Evolutionary conservation across 495 filamentous ascomycete genomes (phyloP).

Genomic region (Articulospora tetracladia): DNA sequence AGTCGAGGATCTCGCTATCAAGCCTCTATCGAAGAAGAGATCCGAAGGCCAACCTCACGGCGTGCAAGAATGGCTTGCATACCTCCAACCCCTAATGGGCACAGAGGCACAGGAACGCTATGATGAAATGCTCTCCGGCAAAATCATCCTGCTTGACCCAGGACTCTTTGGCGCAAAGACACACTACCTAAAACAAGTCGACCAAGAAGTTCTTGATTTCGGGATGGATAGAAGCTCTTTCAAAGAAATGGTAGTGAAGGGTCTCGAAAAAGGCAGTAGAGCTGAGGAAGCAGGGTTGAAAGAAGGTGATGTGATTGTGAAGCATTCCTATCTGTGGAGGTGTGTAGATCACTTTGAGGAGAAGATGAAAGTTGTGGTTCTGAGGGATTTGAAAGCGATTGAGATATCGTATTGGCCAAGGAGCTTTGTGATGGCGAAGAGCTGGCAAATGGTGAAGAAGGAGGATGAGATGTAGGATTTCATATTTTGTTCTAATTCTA

Average conservation of each 20-base stretch:
- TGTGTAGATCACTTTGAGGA: conserved; percentile 18
- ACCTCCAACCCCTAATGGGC: conserved; percentile 13
- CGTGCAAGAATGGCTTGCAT: conserved; percentile 9
- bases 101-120: conserved; percentile 7
- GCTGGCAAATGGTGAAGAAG: conserved; percentile 14
- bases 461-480: conserved; percentile 4
- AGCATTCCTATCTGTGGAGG: conserved; percentile 9
- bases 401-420: conserved; percentile 18
- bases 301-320: conserved; percentile 17
- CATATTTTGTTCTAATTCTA: no score
- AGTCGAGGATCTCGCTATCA: conserved; percentile 21
- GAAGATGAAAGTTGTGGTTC: conserved; percentile 9
- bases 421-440: conserved; percentile 7
- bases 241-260: conserved; percentile 9
- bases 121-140: conserved; percentile 12
- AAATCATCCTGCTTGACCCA: conserved; percentile 4
- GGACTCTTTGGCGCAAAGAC: conserved; percentile 12
- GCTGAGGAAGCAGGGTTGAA: conserved; percentile 18
- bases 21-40: conserved; percentile 5
- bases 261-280: conserved; percentile 13
- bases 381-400: conserved; percentile 5
- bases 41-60: conserved; percentile 10
- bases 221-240: conserved; percentile 19
- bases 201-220: conserved; percentile 20
- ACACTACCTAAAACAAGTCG: conserved; percentile 9